Evolutionary conservation across 2,329 filamentous ascomycete species (phyloP), one percentile per base, ranked within the genome.

Genomic region (Capronia coronata): DNA sequence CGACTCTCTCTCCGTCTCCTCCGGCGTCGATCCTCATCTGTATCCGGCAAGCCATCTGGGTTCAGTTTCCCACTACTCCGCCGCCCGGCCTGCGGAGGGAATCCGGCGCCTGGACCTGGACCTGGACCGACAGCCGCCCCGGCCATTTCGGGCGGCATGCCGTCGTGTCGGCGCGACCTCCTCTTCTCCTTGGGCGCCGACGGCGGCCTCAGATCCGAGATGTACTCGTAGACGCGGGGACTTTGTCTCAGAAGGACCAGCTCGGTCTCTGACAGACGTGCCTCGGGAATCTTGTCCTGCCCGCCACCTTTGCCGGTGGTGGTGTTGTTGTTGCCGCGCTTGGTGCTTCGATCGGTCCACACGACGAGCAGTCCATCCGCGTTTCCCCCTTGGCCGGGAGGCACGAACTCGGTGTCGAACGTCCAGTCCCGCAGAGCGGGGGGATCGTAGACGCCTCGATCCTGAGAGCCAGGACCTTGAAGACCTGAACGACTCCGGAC

Each of bases 351-450:
- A 43, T 59, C 51, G 6, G 51, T 58, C 59, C 60, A 61, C 16
- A 62, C 50, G 4, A 62, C 52, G 37, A 57, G 41, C 43, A 54
- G 30, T 13, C 56, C 55, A 40, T 57, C 52, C 7, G 49, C 29
- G 39, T 55, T 55, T 6, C 54, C 57, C 19, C 55, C 50, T 13
- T 55, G 55, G 8, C 54, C 51, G 3, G 40, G 45, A 5, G 47
- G 46, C 2, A 47, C 52, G 14, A 30, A 32, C 40, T 59, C 52
- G 2, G 53, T 40, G 9, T 57, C 53, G 44, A 59, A 59, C 6
- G 55, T 59, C 60, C 60, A 62, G 34, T 61, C 59, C n/a, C 45
- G 38, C 21, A 62, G 35, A 3, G 59, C 53, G 5, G 43, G 49
- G 1, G 59, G 58, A 29, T 57, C 51, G 43, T 62, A 62, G 5